Evolutionary conservation across 2,329 filamentous ascomycete genomes (phyloP).

Genomic region (Diplodia sapinea): DNA sequence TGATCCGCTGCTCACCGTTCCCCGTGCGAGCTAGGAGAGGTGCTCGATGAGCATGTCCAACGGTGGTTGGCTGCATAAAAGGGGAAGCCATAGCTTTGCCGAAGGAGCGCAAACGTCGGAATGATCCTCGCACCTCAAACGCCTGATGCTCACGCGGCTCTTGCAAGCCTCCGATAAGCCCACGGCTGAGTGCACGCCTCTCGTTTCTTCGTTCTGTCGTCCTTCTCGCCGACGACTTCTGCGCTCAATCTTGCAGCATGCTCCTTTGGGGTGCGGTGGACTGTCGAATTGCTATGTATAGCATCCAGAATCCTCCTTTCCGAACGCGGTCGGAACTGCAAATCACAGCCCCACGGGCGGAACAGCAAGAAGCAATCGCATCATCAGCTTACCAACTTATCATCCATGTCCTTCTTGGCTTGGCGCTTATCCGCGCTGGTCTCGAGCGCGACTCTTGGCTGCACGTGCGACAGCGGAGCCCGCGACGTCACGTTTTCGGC

Average conservation of each 20-base stretch:
- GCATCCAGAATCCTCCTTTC: not conserved
- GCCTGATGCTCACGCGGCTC: slow-evolving; percentile 12
- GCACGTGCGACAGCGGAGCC: not conserved
- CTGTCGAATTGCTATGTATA: slow-evolving; percentile 25
- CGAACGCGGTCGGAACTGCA: not conserved
- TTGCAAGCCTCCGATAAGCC: not conserved
- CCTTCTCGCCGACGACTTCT: not conserved
- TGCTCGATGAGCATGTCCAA: not conserved
- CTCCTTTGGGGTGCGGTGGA: not conserved
- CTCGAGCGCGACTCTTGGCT: not conserved
- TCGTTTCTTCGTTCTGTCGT: not conserved
- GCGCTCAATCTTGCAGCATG: not conserved
- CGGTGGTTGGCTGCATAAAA: not conserved
- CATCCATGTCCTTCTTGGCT: not conserved
- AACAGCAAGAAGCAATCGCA: slow-evolving; percentile 4
- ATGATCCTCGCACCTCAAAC: not conserved
- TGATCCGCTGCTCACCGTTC: not conserved
- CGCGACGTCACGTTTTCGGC: slow-evolving; percentile 8
- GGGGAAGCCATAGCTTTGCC: not conserved
- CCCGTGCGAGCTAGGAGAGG: not conserved
- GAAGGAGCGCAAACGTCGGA: not conserved
- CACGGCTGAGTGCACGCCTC: not conserved
- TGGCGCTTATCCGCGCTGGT: not conserved
- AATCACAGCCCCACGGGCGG: slow-evolving; percentile 17
- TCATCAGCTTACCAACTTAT: slow-evolving; percentile 9